Evolutionary conservation across 2,329 filamentous ascomycete genomes (phyloP), one percentile per base, ranked within the genome.

Genomic region (Camillea tinctor): DNA sequence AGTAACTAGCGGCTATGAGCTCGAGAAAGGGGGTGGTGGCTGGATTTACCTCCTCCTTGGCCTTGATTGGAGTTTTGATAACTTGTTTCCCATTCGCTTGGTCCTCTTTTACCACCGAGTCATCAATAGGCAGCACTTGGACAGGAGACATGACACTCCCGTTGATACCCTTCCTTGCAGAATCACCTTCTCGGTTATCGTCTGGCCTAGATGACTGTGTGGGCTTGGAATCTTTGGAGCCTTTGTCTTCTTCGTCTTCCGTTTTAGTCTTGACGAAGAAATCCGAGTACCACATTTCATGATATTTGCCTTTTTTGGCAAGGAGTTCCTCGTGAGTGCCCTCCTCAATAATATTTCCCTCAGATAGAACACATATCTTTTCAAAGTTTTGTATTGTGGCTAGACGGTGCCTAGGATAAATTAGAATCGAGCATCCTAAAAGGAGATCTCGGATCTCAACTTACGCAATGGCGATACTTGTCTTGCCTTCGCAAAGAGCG

Each of bases 361-460:
- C 79, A 50, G 84, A 80, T 51, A 91, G 80, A 9, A 90, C 88
- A 56, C 90, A 81, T 60, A 90, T 89, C 22, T 81, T 79, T 66
- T 90, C 86, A 2, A 88, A 87, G 64, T 88, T 87, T 77, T 88
- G 86, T 57, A 91, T 86, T 0, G 89, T 92, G 0, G 88, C 90
- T 22, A 91, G 76, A 9, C 88, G 83, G 71, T 91, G 88, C 0
- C 84, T 87, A 58, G 0, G 30, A 8, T 17, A 20, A 40, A 40
- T 72, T 58, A 71, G 68, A 52, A 8, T 30, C 3, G n/a, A 11
- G 7, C 1, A n/a, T 20, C 15, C 59, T 15, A 21, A 13, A 7
- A 8, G 4, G 36, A 30, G 26, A 2, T 30, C 26, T 17, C 1
- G 36, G 36, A 9, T 44, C 2, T 44, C n/a, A 20, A 77, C 82